Conservation (phyloP, 2,329 filamentous ascomycete genomes). For the Kalaharituber pfeilii region DNA sequence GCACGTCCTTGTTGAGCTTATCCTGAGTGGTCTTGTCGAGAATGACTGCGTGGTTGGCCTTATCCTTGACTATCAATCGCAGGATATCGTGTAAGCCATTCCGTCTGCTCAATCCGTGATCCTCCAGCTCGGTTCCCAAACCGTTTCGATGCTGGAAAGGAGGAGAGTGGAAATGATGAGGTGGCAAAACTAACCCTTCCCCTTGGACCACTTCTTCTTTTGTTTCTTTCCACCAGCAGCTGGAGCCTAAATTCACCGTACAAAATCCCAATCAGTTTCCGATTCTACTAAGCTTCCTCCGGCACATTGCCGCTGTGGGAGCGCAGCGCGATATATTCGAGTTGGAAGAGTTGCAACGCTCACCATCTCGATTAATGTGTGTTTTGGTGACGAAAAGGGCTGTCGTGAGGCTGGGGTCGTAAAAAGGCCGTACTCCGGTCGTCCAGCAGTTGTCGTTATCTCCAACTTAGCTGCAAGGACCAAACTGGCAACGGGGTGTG, state of each 20-base stretch:
- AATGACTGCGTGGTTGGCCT: conserved; percentile 98
- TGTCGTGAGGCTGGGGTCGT: conserved; percentile 3
- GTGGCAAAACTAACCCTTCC: conserved; percentile 34
- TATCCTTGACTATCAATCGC: conserved; percentile 93
- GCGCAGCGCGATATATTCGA: conserved; percentile 7
- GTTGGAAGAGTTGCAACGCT: conserved; percentile 3
- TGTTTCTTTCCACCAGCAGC: conserved; percentile 56
- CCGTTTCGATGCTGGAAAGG: background rate
- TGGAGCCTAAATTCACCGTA: conserved; percentile 29
- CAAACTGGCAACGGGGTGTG: background rate
- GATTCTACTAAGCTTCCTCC: background rate
- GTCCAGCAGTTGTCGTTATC: background rate
- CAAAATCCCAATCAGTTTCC: background rate
- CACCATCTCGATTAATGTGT: conserved; percentile 17
- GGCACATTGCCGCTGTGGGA: background rate
- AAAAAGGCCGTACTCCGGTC: background rate
- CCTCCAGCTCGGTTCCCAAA: conserved; percentile 10
- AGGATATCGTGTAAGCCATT: conserved; percentile 33
- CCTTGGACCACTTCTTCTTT: conserved; percentile 66
- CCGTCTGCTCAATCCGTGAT: background rate
- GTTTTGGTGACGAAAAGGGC: conserved; percentile 12
- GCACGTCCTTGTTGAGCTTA: conserved; percentile 99
- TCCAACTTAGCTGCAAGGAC: background rate
- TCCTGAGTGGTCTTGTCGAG: conserved; percentile 96
- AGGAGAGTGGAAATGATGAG: background rate